phyloP scores from a whole-genome alignment of 176 grass and related monocot genomes.

The Oryza rufipogon region DNA sequence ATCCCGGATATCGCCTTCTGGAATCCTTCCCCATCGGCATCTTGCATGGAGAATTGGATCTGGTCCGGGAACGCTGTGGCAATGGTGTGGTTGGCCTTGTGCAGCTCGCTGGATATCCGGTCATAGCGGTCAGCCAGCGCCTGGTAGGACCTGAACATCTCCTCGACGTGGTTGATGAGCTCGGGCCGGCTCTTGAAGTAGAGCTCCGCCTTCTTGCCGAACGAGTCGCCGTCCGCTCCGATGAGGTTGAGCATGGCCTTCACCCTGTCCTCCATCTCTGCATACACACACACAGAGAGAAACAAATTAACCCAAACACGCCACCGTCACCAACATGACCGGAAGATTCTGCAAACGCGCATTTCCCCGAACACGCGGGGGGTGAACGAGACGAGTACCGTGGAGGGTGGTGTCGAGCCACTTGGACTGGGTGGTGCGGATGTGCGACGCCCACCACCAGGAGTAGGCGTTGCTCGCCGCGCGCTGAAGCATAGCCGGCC shows the following conservation, averaged over 20 bases:
- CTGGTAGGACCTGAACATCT: constrained; percentile 74
- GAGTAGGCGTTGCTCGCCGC: constrained; percentile 91
- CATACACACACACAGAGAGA: background rate
- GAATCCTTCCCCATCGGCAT: constrained; percentile 49
- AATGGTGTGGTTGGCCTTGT: constrained; percentile 97
- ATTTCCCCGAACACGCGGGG: background rate
- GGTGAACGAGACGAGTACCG: constrained; percentile 38
- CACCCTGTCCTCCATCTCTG: constrained; percentile 93
- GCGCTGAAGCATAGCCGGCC: constrained; percentile 74
- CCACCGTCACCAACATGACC: background rate
- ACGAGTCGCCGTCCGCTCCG: constrained; percentile 79
- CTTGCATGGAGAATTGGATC: constrained; percentile 71
- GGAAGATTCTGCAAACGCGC: background rate
- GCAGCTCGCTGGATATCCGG: constrained; percentile 73
- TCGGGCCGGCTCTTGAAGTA: constrained; percentile 88
- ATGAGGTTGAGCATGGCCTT: constrained; percentile 84
- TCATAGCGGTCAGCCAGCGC: constrained; percentile 74
- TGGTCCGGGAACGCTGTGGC: constrained; percentile 82
- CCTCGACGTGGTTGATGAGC: constrained; percentile 84
- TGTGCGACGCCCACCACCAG: constrained; percentile 91
- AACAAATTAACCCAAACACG: background rate
- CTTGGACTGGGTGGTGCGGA: constrained; percentile 78
- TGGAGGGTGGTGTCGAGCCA: constrained; percentile 76
- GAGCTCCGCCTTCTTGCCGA: constrained; percentile 88
- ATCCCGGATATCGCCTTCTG: constrained; percentile 56